Percentiles rank a stretch among this genome's conserved stretches.
Conservation (phyloP, 139 green algal species). For the Pycnococcus provasolii region DNA sequence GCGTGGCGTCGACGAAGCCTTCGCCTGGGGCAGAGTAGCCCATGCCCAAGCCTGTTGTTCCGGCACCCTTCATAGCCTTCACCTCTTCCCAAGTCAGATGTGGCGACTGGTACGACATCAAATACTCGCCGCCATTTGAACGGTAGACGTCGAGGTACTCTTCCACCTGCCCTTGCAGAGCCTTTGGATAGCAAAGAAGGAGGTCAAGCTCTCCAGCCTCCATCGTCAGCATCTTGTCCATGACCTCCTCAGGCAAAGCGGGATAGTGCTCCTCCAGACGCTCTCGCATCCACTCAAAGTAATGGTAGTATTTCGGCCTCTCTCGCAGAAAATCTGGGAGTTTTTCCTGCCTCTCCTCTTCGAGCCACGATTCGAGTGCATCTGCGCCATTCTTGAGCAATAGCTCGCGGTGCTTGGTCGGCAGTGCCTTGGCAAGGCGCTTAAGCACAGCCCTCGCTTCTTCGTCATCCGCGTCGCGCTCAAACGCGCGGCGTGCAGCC, state of each 20-base stretch:
- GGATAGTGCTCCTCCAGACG: constrained; percentile 38
- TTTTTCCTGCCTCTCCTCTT: no score
- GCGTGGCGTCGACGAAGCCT: constrained; percentile 1
- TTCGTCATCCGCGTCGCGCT: no score
- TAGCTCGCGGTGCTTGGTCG: no score
- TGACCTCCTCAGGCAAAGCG: constrained; percentile 47
- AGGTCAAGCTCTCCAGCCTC: constrained; percentile 64
- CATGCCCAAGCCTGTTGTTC: constrained; percentile 5
- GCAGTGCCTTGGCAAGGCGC: no score
- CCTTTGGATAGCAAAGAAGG: constrained; percentile 49
- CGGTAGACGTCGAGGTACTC: constrained; percentile 21
- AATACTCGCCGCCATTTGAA: constrained; percentile 24
- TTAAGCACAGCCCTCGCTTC: no score
- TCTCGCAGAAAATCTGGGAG: no score
- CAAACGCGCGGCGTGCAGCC: no score
- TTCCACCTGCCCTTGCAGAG: constrained; percentile 24
- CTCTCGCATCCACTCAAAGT: constrained; percentile 59
- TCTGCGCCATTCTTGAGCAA: no score
- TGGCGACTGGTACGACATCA: constrained; percentile 30
- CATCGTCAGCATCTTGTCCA: constrained; percentile 57
- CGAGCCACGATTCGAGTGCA: no score
- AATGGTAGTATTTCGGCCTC: constrained; percentile 52
- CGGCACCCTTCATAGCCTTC: constrained; percentile 31
- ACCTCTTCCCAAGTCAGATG: constrained; percentile 47
- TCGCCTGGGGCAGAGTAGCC: not conserved